Conservation (phyloP, 2,329 filamentous ascomycete genomes). For the Exophiala dermatitidis region DNA sequence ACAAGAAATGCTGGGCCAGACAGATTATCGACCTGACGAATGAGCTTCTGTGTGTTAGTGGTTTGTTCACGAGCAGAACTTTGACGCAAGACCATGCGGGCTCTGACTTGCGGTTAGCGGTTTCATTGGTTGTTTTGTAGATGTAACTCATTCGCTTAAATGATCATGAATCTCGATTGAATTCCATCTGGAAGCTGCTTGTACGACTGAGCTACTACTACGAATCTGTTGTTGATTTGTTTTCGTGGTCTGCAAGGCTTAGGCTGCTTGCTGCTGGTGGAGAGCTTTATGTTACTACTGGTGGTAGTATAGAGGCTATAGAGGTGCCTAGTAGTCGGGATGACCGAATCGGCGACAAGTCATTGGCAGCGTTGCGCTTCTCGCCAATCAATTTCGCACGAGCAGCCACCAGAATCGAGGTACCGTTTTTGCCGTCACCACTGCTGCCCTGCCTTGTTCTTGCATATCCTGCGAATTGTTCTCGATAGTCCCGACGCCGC, state of each 20-base stretch:
- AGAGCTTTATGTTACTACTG: too few species aligned
- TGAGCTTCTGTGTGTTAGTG: slow-evolving; percentile 4
- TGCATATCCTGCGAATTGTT: background rate
- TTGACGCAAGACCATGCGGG: too few species aligned
- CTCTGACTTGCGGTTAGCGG: too few species aligned
- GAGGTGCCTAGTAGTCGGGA: too few species aligned
- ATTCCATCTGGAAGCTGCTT: too few species aligned
- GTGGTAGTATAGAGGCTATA: too few species aligned
- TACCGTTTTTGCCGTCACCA: background rate
- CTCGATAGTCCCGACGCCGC: background rate
- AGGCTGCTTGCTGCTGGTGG: too few species aligned
- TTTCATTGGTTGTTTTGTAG: slow-evolving; percentile 1
- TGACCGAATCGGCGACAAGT: too few species aligned
- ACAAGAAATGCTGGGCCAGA: slow-evolving; percentile 32
- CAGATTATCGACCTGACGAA: slow-evolving; percentile 40
- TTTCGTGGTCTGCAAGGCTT: too few species aligned
- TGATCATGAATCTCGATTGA: background rate
- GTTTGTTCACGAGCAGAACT: background rate
- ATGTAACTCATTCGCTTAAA: background rate
- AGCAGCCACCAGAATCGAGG: background rate
- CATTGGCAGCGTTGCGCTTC: too few species aligned
- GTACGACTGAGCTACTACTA: too few species aligned
- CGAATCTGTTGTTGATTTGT: too few species aligned
- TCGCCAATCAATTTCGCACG: slow-evolving; percentile 14
- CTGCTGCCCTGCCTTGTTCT: background rate